Evolutionary conservation across 2,329 filamentous ascomycete species (phyloP), one percentile per base, ranked within the genome.

Genomic region (Fusarium chuoi): DNA sequence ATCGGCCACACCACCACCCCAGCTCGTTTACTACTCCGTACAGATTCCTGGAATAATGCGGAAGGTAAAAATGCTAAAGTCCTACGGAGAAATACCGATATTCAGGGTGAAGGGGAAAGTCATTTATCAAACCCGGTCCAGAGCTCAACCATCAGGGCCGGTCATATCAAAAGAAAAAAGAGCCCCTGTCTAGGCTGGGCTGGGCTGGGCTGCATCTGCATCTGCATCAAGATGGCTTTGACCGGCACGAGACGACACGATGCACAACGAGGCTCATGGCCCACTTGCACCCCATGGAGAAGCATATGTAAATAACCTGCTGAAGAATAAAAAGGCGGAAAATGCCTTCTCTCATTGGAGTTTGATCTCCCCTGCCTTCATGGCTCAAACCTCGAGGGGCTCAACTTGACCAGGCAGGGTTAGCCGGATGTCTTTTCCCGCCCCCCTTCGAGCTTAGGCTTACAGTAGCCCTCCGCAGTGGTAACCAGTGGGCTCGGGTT

Each of bases 401-500:
- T 60, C 46, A 60, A 48, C 36, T 68, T 65, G 61, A 30, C 62
- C 61, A 46, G 49, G 57, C 42, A 68, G 61, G 65, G 61, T 54
- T 48, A 39, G 45, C 56, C 70, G 76, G 76, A 78, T 64, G 61
- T 78, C 56, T 51, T 71, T 60, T 66, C 69, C 76, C 76, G 75
- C 75, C 75, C 76, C 75, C 62, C 72, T 65, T 71, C 68, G 49
- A 61, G 60, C 61, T 36, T 57, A 39, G 51, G 20, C 51, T 54
- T 22, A 22, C 35, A 54, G 51, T 39, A 54, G 51, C 35, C 51
- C 33, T 54, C 51, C 51, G n/a, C 35, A 54, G 35, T 54, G 49
- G 49, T 26, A 57, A 61, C 68, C 68, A 68, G 70, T 62, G 75
- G 70, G 66, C 68, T 78, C 75, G 76, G 76, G 59, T 73, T 71